phyloP scores from a whole-genome alignment of 2,329 filamentous ascomycete species.

The Colletotrichum neosansevieriae region DNA sequence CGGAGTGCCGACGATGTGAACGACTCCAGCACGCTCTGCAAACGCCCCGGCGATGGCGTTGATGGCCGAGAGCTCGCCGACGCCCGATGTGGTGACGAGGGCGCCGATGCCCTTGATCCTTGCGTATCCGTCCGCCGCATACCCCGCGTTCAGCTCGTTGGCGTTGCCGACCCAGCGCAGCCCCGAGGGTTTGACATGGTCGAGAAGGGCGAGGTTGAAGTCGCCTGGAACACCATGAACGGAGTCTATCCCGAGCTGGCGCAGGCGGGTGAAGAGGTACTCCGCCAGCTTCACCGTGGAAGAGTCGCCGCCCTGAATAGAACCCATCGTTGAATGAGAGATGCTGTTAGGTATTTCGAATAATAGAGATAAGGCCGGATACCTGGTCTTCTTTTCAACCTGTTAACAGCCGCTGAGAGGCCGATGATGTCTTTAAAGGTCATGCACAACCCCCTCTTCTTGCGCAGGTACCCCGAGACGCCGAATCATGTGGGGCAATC shows the following conservation, averaged over 20 bases:
- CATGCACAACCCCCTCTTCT: conserved; percentile 9
- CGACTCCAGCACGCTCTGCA: conserved; percentile 66
- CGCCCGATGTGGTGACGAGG: conserved; percentile 70
- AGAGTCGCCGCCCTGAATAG: not conserved
- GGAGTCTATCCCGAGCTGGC: conserved; percentile 69
- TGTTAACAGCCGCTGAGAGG: not conserved
- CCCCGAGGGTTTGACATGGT: conserved; percentile 52
- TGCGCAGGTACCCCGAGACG: conserved; percentile 4
- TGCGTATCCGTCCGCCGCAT: conserved; percentile 69
- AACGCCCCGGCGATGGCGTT: conserved; percentile 71
- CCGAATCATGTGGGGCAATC: not conserved
- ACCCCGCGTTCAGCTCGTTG: conserved; percentile 70
- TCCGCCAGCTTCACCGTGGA: conserved; percentile 61
- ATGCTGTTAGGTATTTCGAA: not conserved
- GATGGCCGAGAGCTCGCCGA: conserved; percentile 68
- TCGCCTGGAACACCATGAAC: conserved; percentile 64
- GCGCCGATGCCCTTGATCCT: conserved; percentile 63
- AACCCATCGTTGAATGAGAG: not conserved
- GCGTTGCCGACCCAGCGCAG: conserved; percentile 63
- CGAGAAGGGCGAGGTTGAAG: conserved; percentile 53
- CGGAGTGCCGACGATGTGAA: conserved; percentile 70
- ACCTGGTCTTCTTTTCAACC: too few relatives aligned
- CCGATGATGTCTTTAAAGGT: not conserved
- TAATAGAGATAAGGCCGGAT: not conserved
- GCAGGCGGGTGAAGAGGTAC: conserved; percentile 71